Conservation (phyloP, 352 stramenopile species). For the Phytophthora colocasiae region DNA sequence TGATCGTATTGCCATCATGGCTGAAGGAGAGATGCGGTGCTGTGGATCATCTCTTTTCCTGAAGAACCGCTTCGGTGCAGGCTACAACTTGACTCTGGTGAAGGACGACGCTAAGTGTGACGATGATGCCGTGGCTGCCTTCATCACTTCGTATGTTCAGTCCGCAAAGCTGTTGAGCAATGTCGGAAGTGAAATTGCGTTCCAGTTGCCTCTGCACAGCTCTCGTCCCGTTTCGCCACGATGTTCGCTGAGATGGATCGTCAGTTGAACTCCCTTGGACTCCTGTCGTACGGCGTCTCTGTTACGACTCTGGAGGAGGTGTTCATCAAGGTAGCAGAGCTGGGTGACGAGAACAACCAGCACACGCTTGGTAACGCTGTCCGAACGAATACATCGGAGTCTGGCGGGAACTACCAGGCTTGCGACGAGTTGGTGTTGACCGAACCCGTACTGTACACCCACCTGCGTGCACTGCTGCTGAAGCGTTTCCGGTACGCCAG, state of each 20-base stretch:
- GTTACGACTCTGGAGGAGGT: conserved; percentile 88
- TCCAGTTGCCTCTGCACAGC: conserved; percentile 64
- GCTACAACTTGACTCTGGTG: conserved; percentile 76
- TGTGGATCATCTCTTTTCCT: conserved; percentile 84
- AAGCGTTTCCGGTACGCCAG: conserved; percentile 71
- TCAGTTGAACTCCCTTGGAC: conserved; percentile 40
- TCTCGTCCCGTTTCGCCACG: conserved; percentile 55
- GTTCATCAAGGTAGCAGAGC: conserved; percentile 78
- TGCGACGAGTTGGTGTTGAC: too few relatives aligned
- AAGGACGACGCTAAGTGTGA: conserved; percentile 52
- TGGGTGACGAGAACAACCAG: conserved; percentile 43
- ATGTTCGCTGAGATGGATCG: conserved; percentile 72
- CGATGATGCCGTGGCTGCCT: conserved; percentile 42
- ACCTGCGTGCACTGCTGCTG: conserved; percentile 43
- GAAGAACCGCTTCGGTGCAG: conserved; percentile 75
- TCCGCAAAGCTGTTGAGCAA: conserved; percentile 64
- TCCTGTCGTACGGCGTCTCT: conserved; percentile 68
- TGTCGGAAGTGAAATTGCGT: conserved; percentile 73
- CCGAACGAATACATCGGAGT: too few relatives aligned
- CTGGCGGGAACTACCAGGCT: too few relatives aligned
- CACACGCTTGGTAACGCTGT: conserved; percentile 33
- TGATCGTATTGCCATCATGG: conserved; percentile 88
- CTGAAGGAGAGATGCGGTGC: conserved; percentile 74
- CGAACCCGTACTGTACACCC: too few relatives aligned
- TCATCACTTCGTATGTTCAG: conserved; percentile 43